Evolutionary conservation across 306 rosid genomes (phyloP), one percentile per base, ranked within the genome.

Genomic region (Cucumis hystrix): DNA sequence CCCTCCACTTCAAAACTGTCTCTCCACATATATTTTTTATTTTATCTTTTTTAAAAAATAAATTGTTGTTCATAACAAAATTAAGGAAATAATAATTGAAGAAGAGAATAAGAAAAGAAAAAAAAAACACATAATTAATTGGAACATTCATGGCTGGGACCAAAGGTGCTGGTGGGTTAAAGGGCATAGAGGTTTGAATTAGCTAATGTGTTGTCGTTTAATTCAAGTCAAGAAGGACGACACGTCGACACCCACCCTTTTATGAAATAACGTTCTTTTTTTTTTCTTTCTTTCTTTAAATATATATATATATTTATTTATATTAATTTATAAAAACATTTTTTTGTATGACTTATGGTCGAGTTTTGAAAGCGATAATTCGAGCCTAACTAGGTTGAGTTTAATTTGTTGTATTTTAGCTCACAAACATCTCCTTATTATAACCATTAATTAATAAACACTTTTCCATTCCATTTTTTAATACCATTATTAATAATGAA

Each of bases 121-220:
- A 4, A 69, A 21, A 14, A 71, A 6, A 71, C 2, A 25, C 10
- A 51, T 25, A 14, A 71, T 71, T 71, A 49, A 71, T 71, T 49
- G 23, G 59, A 71, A 49, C 76, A 71, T 71, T 71, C 39, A 71
- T 49, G 76, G 76, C 41, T 71, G 76, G 76, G 76, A 71, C 76
- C 76, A 25, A 41, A 71, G 16, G 10, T 71, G 76, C 76, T 49
- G 76, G 76, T 71, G 76, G 76, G 58, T 71, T 71, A 15, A 71
- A 47, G 58, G 76, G 76, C 76, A 71, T 14, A 71, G 59, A 23
- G 41, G 76, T 16, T 69, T 47, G 43, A 47, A 28, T 71, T 49
- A 54, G 76, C 39, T 49, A 49, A 71, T 71, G 76, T 23, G 76
- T 25, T 71, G 76, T 71, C 76, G 76, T 71, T 71, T 71, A 47